Base-by-base conservation (phyloP, 2,329 filamentous ascomycete species). In the Fonsecaea monophora region DNA sequence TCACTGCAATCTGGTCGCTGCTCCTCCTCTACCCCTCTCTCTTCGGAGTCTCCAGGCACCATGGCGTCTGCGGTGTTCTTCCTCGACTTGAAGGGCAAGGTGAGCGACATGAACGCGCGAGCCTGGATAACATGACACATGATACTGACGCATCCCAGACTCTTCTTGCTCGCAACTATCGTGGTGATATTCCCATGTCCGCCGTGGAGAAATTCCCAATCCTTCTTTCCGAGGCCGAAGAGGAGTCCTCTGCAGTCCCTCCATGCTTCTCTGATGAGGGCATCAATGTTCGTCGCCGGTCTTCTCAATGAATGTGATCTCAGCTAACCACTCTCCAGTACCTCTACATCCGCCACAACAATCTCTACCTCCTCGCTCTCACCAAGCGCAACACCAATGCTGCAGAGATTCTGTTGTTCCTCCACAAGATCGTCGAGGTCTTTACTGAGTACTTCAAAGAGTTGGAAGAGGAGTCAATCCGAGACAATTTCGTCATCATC, bases 361-460 rank as follows among this genome's bases (percentile, higher is more conserved):
- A 99, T 82, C 91, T 99, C 74, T 99, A 97, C 82, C 90, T 99
- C 72, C 92, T 99, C 75, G 95, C 95, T 70, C 85, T 99, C 68
- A 99, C 95, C 65, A 99, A 99, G 86, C 92, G 94, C 78, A 99
- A 99, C 82, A 97, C 93, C 74, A 99, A 99, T 84, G 95, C 95
- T 72, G 93, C 95, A 82, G 95, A 99, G 82, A 97, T 99, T 74
- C 89, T 99, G 55, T 89, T 99, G 59, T 99, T 99, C 85, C 86
- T 99, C 63, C 95, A 99, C 84, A 96, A 97, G 81, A 87, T 99
- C 63, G 95, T 99, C 76, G 95, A 98, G 79, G 95, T 99, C 71
- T 99, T 99, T 78, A 99, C 95, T 67, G 95, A 99, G 81, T 99
- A 99, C 84, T 99, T 99, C 86, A 99, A 99, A 80, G 94, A 96